Conservation (phyloP, 1,284 basidiomycete species). For the Ceratobasidium sp. region DNA sequence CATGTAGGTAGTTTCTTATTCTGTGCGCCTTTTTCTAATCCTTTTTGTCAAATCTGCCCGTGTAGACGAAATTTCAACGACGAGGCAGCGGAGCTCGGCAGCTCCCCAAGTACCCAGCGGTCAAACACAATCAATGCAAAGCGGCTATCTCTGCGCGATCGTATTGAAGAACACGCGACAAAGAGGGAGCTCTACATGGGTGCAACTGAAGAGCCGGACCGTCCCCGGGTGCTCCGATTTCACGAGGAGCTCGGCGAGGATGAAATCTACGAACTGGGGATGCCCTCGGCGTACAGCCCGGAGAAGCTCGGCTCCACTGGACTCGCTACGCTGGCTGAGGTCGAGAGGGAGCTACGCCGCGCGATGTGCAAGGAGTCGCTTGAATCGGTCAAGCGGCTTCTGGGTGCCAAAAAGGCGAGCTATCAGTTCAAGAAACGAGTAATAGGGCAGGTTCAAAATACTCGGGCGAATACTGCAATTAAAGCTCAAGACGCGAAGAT, state of each 20-base stretch:
- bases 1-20: background rate
- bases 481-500: slow-evolving; percentile 1
- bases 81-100: background rate
- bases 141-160: slow-evolving; percentile 4
- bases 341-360: slow-evolving; percentile 1
- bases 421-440: background rate
- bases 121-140: slow-evolving; percentile 6
- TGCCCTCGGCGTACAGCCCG: background rate
- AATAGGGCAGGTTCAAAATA: background rate
- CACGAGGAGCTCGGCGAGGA: background rate
- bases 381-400: slow-evolving; percentile 1
- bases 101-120: background rate
- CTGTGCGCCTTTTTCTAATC: background rate
- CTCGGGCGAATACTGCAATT: background rate
- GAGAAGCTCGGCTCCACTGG: background rate
- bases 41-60: background rate
- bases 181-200: background rate
- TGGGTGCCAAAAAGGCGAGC: background rate
- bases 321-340: background rate
- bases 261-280: background rate
- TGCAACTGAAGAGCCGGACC: background rate
- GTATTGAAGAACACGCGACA: background rate
- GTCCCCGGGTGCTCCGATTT: background rate
- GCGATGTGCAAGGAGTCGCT: slow-evolving; percentile 6
- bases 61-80: background rate